A percentile compares a stretch with the other conserved stretches of the same genome.
Evolutionary conservation across 257 asterid genomes (phyloP).

Genomic region (Ilex asprella): DNA sequence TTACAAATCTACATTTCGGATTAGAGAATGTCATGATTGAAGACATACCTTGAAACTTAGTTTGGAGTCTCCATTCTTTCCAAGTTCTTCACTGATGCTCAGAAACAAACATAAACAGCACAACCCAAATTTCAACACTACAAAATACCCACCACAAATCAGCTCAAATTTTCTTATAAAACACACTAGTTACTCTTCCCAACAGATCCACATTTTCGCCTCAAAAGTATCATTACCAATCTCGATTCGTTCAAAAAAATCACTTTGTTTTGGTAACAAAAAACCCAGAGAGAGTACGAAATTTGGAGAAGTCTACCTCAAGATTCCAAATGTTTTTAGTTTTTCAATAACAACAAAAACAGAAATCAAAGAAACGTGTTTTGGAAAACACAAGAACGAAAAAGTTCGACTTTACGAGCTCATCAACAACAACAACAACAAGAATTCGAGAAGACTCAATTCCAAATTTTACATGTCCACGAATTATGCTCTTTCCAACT

Average conservation of each 20-base stretch:
- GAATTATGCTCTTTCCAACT: no score
- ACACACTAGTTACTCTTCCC: background rate
- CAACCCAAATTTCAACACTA: background rate
- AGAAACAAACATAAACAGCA: background rate
- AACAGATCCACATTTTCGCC: background rate
- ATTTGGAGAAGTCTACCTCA: background rate
- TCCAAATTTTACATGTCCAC: no score
- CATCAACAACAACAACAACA: no score
- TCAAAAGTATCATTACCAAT: no score
- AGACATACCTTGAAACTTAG: background rate
- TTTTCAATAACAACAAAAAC: background rate
- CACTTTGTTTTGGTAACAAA: no score
- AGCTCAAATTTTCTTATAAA: background rate
- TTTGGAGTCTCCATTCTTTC: background rate
- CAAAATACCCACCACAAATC: background rate
- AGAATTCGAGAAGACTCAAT: background rate
- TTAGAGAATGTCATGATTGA: background rate
- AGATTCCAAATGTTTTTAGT: background rate
- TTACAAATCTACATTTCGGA: background rate
- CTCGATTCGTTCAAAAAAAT: no score
- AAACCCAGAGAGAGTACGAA: no score
- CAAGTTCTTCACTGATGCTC: background rate
- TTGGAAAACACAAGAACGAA: no score
- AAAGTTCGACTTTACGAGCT: no score
- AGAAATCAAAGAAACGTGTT: background rate